Evolutionary conservation across 495 filamentous ascomycete genomes (phyloP), one percentile per base, ranked within the genome.

Genomic region (Pseudotulostoma volvatum): DNA sequence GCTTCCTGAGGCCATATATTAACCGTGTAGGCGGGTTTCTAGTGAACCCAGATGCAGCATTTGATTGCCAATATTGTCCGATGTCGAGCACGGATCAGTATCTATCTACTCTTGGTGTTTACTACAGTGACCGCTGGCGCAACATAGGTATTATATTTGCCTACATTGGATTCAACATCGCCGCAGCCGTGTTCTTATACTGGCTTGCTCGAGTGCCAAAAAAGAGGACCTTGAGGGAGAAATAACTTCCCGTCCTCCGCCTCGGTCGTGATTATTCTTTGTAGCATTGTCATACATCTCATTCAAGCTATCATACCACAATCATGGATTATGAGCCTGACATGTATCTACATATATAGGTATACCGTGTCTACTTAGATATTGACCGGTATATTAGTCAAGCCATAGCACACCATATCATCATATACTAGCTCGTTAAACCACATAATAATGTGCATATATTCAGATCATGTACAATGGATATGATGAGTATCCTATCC

Each of bases 171-270:
- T 80, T 85, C 60, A 92, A 93, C 54, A 63, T 86, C 50, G 48
- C 53, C 23, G 73, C 53, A 19, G 84, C 81, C 0, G 61, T 88
- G 8, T 60, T 63, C 39, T 61, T 93, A 31, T 93, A 90, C 68
- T 93, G 79, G 77, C 58, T 84, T 40, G 73, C 71, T 14, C 63
- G 84, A 33, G 79, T 93, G 36, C 79, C 81, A 13, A 87, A 86
- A 71, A 53, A 50, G 17, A 54, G 47, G 25, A 56, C 52, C 38
- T 55, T 41, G 46, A 61, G 64, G 55, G 39, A 34, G 11, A 25
- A 28, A 28, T 11, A 28, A 28, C 23, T 5, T 28, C 11, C 5
- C 5, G 5, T 5, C 11, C 11, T 28, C 23, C n/a, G n/a, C n/a
- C n/a, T n/a, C n/a, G n/a, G n/a, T n/a, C n/a, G n/a, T n/a, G 11